These are phyloP conservation scores for Colletotrichum filicis DNA, from an alignment of 2,329 filamentous ascomycete species.

Conservation along the genomic window DNA sequence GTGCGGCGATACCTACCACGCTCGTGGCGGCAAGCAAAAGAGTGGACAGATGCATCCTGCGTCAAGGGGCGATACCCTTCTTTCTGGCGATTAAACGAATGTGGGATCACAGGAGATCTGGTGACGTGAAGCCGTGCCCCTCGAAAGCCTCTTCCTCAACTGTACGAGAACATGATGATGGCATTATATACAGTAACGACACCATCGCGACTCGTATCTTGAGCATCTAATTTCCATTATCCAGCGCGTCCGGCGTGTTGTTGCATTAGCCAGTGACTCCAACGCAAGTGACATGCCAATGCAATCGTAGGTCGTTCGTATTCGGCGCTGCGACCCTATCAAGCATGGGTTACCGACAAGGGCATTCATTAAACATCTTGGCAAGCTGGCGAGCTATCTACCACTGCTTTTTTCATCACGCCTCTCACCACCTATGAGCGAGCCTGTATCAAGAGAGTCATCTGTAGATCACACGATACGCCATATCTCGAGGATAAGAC, in stretches of 20 bases:
- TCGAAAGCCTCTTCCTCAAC: neutral
- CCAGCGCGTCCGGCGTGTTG: neutral
- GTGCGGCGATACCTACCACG: neutral
- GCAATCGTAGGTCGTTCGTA: conserved; percentile 12
- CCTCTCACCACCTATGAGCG: no score
- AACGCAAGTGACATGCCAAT: conserved; percentile 1
- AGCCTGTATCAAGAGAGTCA: no score
- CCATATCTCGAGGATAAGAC: neutral
- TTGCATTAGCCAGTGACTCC: conserved; percentile 1
- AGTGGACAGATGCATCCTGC: conserved; percentile 10
- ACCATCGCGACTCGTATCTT: neutral
- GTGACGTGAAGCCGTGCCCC: neutral
- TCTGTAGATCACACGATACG: neutral
- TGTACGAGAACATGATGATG: neutral
- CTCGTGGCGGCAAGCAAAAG: conserved; percentile 14
- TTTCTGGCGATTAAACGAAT: neutral
- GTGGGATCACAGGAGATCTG: neutral
- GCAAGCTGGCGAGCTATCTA: neutral
- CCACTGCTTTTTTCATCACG: neutral
- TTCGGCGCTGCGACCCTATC: conserved; percentile 14
- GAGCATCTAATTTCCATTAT: neutral
- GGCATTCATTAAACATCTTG: neutral
- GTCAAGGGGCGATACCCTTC: neutral
- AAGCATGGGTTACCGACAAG: conserved; percentile 14
- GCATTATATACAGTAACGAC: neutral